Conservation (phyloP, 2,329 filamentous ascomycete genomes). For the Colletotrichum tofieldiae region DNA sequence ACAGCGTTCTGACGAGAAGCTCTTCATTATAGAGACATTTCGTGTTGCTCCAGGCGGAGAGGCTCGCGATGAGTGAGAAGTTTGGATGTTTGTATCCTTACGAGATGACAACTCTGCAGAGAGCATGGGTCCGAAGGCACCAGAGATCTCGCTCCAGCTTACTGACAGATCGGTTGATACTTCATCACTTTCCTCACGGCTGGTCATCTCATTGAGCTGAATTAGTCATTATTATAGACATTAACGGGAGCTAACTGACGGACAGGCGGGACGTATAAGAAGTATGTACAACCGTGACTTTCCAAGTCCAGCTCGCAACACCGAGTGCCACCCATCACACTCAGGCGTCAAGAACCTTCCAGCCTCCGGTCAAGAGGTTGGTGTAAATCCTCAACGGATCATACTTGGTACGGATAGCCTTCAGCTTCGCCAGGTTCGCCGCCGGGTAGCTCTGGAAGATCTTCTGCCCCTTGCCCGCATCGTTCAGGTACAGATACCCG, state of each 20-base stretch:
- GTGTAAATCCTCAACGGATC: constrained; percentile 36
- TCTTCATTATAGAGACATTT: background rate
- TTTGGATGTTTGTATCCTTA: background rate
- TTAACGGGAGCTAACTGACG: background rate
- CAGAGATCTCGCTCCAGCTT: background rate
- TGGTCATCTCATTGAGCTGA: background rate
- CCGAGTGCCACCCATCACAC: background rate
- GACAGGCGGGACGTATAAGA: background rate
- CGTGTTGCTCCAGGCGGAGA: no score
- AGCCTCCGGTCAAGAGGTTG: constrained; percentile 36
- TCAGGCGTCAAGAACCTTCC: constrained; percentile 39
- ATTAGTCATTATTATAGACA: constrained; percentile 7
- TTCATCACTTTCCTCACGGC: no score
- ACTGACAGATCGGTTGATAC: background rate
- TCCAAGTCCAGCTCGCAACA: background rate
- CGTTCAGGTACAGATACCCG: constrained; percentile 57
- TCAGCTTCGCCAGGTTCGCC: constrained; percentile 31
- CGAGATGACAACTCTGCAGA: background rate
- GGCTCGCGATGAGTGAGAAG: background rate
- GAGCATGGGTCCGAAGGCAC: background rate
- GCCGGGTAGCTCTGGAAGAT: constrained; percentile 43
- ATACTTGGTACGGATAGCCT: constrained; percentile 38
- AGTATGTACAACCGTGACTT: background rate
- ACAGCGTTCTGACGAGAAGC: background rate
- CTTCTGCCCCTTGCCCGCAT: constrained; percentile 59